Evolutionary conservation across 306 rosid genomes (phyloP), one percentile per base, ranked within the genome.

Genomic region (Lathyrus sativus): DNA sequence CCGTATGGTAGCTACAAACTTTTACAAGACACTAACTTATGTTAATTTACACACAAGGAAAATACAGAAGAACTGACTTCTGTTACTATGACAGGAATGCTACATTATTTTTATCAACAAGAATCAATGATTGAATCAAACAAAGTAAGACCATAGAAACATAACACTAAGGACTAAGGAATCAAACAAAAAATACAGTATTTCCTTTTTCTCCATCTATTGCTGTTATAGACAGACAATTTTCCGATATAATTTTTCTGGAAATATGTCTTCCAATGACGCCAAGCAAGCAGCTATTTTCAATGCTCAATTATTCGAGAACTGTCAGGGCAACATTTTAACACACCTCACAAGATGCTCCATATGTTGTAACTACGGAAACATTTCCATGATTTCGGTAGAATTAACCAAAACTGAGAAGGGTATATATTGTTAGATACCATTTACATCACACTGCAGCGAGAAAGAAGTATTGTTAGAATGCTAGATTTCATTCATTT

Each of bases 391-490:
- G 18, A 74, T 60, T 59, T 13, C 15, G 59, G 56, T 29, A 66
- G 65, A 10, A 72, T 49, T 45, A 45, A 53, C 66, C 26, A 26
- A 62, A 71, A 76, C 26, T 19, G 15, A 12, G 4, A 19, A 57
- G 26, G 59, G 70, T 65, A 46, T 60, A 61, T 53, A 73, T 22
- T 39, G 80, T 75, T 72, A 51, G 74, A 59, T 76, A 75, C 72
- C 67, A 80, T 69, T 61, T 67, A 48, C 65, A 72, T 57, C 61
- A 71, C 28, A 43, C 81, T 81, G 85, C 79, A 76, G 48, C 39
- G 15, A 72, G 26, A 68, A 62, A 70, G 12, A 71, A 59, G 79
- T 51, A 58, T 17, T 5, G 1, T 78, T 62, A 62, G 62, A 43
- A 74, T 48, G 58, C 55, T 53, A 62, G 73, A 57, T 56, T 29